Evolutionary conservation across 176 grass and related monocot species (phyloP).

Genomic region (Cenchrus americanus): DNA sequence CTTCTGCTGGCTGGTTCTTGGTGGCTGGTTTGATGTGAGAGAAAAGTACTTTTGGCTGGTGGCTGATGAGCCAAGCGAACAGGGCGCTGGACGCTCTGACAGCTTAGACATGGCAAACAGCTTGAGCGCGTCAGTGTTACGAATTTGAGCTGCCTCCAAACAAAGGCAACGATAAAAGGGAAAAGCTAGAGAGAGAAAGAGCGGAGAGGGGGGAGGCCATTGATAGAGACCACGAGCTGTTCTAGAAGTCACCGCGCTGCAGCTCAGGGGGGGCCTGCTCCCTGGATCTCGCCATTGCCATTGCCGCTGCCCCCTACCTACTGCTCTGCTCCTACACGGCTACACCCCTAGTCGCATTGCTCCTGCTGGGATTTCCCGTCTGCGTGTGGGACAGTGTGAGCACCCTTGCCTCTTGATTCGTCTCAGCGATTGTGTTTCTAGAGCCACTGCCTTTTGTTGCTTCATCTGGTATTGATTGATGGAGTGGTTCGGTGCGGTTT

Average conservation of each 20-base stretch:
- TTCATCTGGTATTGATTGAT: slow-evolving; percentile 16
- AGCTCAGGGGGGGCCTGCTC: slow-evolving; percentile 34
- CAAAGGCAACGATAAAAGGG: slow-evolving; percentile 30
- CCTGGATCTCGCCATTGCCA: slow-evolving; percentile 63
- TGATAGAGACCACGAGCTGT: slow-evolving; percentile 72
- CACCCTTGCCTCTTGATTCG: slow-evolving; percentile 13
- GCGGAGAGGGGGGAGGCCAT: slow-evolving; percentile 26
- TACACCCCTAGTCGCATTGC: slow-evolving; percentile 37
- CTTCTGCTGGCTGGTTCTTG: too few species aligned
- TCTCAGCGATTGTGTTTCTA: not conserved
- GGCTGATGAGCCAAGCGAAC: too few species aligned
- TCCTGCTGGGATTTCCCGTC: not conserved
- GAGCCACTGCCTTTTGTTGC: slow-evolving; percentile 7
- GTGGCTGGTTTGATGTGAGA: too few species aligned
- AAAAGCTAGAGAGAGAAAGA: slow-evolving; percentile 17
- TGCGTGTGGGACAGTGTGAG: slow-evolving; percentile 43
- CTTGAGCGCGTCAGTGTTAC: slow-evolving; percentile 23
- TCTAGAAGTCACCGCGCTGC: slow-evolving; percentile 56
- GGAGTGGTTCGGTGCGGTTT: slow-evolving; percentile 8
- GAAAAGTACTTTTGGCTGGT: too few species aligned
- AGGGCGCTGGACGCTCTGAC: too few species aligned
- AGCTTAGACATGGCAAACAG: slow-evolving; percentile 45
- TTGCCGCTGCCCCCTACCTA: slow-evolving; percentile 45
- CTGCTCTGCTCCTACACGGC: slow-evolving; percentile 28
- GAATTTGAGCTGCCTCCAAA: slow-evolving; percentile 39